Evolutionary conservation across 768 basidiomycete genomes (phyloP), one percentile per base, ranked within the genome.

Genomic region (Termitomyces bulborhizus): DNA sequence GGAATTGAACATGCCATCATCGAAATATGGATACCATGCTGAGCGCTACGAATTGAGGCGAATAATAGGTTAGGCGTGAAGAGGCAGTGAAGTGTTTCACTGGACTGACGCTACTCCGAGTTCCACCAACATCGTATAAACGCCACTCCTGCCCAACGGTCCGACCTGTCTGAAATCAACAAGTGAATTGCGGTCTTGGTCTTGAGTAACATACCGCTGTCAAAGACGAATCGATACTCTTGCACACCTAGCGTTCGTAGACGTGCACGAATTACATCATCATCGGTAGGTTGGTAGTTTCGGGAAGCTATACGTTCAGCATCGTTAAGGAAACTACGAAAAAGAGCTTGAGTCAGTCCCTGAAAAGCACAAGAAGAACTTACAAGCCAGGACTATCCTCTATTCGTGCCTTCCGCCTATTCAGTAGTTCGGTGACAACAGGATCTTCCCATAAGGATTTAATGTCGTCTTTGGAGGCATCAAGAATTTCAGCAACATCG

Each of bases 81-180:
- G 41, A 54, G 29, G 54, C 46, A 49, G 7, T 48, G 49, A 51
- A 4, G 41, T 15, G 39, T 21, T 34, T 61, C 65, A 59, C 47
- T 51, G 58, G 62, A 65, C 84, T 69, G 59, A 88, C 87, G 57
- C 75, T 80, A 51, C 81, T 86, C 59, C 84, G 76, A 36, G 84
- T 84, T 18, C 88, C 89, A 34, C 90, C 89, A 29, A 92, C 88
- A 64, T 93, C 90, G 64, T 88, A 93, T 60, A 93, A 74, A 44
- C 84, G 68, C 89, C 89, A 91, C 65, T 90, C 88, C 55, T 76
- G 82, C 1, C 84, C 86, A 55, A 78, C 75, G 11, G 81, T 80
- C 55, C 74, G 70, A 29, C 81, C 85, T 85, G 51, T 15, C 34
- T 24, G 2, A 50, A n/a, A 18, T 29, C 9, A 16, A n/a, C 48